A percentile compares a stretch with the other conserved stretches of the same genome.
These are phyloP conservation scores for Podospora pseudopauciseta DNA, from an alignment of 495 filamentous ascomycete genomes.

Conservation along the genomic window DNA sequence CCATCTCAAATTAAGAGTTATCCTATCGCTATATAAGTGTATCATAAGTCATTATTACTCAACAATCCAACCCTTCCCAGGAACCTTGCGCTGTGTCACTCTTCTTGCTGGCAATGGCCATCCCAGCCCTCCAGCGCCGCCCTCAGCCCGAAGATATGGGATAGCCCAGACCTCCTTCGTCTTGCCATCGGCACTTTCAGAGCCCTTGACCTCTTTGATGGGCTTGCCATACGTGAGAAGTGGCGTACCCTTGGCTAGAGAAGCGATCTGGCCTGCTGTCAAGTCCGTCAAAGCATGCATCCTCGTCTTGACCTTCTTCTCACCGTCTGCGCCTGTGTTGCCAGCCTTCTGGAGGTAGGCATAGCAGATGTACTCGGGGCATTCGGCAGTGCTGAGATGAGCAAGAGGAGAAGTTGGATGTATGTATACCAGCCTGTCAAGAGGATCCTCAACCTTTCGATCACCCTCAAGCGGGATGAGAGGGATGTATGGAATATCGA, in stretches of 20 bases:
- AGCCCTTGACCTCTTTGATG: slow-evolving; percentile 60
- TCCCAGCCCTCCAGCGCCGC: slow-evolving; percentile 51
- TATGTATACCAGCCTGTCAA: slow-evolving; percentile 64
- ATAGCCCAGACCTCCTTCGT: slow-evolving; percentile 78
- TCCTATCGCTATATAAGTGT: neutral
- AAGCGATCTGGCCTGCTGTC: slow-evolving; percentile 69
- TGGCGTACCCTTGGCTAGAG: slow-evolving; percentile 79
- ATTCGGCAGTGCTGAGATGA: slow-evolving; percentile 61
- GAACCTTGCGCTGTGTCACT: slow-evolving; percentile 72
- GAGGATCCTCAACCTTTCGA: slow-evolving; percentile 33
- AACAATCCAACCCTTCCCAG: slow-evolving; percentile 71
- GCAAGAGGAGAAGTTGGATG: slow-evolving; percentile 81
- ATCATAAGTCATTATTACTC: slow-evolving; percentile 24
- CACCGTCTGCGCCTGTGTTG: slow-evolving; percentile 41
- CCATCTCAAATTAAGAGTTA: neutral
- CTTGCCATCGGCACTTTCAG: slow-evolving; percentile 49
- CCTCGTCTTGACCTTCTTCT: slow-evolving; percentile 67
- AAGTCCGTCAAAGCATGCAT: slow-evolving; percentile 85
- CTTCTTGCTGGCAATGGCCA: slow-evolving; percentile 84
- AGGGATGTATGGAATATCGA: slow-evolving; percentile 86
- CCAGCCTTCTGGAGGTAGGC: slow-evolving; percentile 72
- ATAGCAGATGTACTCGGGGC: slow-evolving; percentile 83
- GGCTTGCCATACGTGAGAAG: slow-evolving; percentile 85
- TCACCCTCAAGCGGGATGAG: slow-evolving; percentile 65
- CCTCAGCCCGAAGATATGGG: slow-evolving; percentile 64